Evolutionary conservation across 2,329 filamentous ascomycete genomes (phyloP).

Genomic region (Aspergillus thermomutatus): DNA sequence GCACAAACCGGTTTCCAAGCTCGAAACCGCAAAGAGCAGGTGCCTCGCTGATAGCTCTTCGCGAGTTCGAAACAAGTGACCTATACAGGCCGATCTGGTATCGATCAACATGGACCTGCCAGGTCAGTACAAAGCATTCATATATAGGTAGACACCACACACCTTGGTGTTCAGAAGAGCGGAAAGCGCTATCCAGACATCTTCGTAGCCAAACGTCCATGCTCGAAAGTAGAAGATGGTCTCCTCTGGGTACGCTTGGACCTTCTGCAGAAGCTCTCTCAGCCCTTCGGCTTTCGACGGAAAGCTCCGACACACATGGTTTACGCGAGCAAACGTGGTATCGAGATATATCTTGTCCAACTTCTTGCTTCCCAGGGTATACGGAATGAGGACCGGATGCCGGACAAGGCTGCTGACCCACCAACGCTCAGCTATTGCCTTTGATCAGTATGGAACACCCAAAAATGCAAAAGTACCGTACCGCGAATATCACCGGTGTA

Average conservation of each 20-base stretch:
- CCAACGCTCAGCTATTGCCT: constrained; percentile 65
- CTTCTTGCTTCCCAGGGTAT: constrained; percentile 60
- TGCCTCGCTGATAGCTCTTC: constrained; percentile 54
- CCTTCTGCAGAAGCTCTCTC: constrained; percentile 66
- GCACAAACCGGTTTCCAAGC: constrained; percentile 66
- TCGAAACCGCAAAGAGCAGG: constrained; percentile 69
- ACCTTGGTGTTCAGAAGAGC: constrained; percentile 64
- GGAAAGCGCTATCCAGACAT: constrained; percentile 82
- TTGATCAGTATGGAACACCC: constrained; percentile 5
- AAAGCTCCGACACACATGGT: constrained; percentile 50
- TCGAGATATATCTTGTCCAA: constrained; percentile 86
- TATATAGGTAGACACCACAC: constrained; percentile 8
- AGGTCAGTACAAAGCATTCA: background rate
- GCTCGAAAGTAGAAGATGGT: constrained; percentile 81
- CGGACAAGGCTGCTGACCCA: constrained; percentile 72
- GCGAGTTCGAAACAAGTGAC: constrained; percentile 51
- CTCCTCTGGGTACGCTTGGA: constrained; percentile 64
- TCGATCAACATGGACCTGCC: constrained; percentile 72
- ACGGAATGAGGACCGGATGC: constrained; percentile 72
- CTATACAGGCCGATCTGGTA: constrained; percentile 75
- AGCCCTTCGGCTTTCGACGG: constrained; percentile 71
- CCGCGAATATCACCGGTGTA: constrained; percentile 86
- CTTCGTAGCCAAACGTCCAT: constrained; percentile 93
- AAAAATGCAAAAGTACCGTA: constrained; percentile 13
- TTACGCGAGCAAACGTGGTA: constrained; percentile 67